Percentiles rank a stretch among this genome's conserved stretches.
Conservation (phyloP, 371 early-diverging fungal species). For the Funneliformis caledonium region DNA sequence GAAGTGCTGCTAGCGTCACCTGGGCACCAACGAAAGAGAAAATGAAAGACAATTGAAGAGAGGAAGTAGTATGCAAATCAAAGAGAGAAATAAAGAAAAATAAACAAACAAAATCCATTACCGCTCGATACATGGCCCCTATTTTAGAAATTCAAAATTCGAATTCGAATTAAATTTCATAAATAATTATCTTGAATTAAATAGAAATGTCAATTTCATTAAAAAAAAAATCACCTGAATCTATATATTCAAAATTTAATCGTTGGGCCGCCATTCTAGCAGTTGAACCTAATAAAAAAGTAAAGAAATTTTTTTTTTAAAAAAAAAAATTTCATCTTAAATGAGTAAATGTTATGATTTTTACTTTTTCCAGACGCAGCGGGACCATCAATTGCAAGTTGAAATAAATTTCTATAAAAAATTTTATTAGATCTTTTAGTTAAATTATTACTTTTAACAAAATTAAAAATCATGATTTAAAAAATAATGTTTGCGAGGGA, state of each 20-base stretch:
- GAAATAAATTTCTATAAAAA: constrained; percentile 51
- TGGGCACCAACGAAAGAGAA: constrained; percentile 35
- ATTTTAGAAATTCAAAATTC: neutral
- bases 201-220: constrained; percentile 20
- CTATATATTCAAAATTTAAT: constrained; percentile 81
- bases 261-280: constrained; percentile 72
- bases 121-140: constrained; percentile 65
- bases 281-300: constrained; percentile 62
- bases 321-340: constrained; percentile 26
- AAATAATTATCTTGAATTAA: neutral
- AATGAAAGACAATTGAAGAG: neutral
- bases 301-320: constrained; percentile 8
- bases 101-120: constrained; percentile 42
- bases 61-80: neutral
- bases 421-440: neutral
- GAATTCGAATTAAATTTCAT: neutral
- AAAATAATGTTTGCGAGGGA: no score
- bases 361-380: constrained; percentile 93
- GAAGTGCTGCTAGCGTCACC: constrained; percentile 63
- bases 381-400: constrained; percentile 93
- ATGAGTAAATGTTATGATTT: neutral
- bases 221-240: constrained; percentile 64
- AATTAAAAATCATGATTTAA: no score
- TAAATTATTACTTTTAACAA: no score
- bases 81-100: neutral